phyloP scores from a whole-genome alignment of 768 basidiomycete species.

The Collybia sp. region DNA sequence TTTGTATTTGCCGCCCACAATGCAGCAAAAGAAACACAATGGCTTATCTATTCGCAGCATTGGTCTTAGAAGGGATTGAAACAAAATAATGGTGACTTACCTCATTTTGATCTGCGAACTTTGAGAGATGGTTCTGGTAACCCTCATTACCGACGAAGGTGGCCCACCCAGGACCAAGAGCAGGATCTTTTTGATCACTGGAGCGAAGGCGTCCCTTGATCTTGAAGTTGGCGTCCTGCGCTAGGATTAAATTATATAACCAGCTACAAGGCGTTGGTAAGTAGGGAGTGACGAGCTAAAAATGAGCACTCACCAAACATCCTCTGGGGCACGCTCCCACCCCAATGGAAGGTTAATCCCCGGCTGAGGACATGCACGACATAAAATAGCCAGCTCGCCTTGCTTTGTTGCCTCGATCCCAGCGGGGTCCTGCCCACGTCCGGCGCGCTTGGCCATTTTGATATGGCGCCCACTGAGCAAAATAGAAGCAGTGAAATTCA shows the following conservation, averaged over 20 bases:
- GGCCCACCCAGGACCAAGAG: background rate
- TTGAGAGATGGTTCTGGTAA: background rate
- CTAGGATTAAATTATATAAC: slow-evolving; percentile 7
- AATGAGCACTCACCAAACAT: background rate
- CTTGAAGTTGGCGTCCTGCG: slow-evolving; percentile 17
- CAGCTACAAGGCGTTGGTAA: background rate
- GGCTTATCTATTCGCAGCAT: slow-evolving; percentile 14
- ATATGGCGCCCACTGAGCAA: too few species aligned
- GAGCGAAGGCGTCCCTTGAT: slow-evolving; percentile 7
- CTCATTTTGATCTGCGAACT: slow-evolving; percentile 6
- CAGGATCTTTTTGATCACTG: background rate
- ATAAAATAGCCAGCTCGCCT: slow-evolving; percentile 18
- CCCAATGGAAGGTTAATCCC: slow-evolving; percentile 16
- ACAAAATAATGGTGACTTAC: slow-evolving; percentile 1
- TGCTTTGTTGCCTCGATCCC: slow-evolving; percentile 13
- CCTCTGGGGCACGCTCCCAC: slow-evolving; percentile 12
- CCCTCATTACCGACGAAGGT: too few species aligned
- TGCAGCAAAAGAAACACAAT: slow-evolving; percentile 21
- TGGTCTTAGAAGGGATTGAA: background rate
- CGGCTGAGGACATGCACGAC: slow-evolving; percentile 22
- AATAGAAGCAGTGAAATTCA: too few species aligned
- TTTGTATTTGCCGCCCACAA: slow-evolving; percentile 16
- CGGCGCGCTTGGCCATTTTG: slow-evolving; percentile 17
- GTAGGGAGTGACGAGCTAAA: background rate
- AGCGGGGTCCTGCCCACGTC: slow-evolving; percentile 13